Evolutionary conservation across 2,329 filamentous ascomycete genomes (phyloP).

Genomic region (Scedosporium boydii): DNA sequence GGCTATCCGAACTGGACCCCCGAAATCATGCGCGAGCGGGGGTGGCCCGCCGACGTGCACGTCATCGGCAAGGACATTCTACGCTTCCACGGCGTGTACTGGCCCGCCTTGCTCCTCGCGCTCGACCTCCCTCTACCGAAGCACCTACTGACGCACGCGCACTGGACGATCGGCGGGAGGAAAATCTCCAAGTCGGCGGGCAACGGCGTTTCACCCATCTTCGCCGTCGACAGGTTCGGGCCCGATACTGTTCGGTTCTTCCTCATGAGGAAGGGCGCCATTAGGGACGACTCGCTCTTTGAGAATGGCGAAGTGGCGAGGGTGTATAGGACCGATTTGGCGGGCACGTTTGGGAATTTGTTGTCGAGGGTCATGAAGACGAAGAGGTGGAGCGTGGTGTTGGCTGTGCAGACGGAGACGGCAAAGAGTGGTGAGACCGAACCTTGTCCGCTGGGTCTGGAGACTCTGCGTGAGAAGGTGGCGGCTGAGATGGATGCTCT

Average conservation of each 20-base stretch:
- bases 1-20: conserved; percentile 62
- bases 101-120: conserved; percentile 92
- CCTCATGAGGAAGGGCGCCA: conserved; percentile 69
- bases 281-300: conserved; percentile 73
- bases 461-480: conserved; percentile 7
- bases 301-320: conserved; percentile 67
- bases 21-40: conserved; percentile 55
- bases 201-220: conserved; percentile 91
- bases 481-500: conserved; percentile 7
- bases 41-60: conserved; percentile 89
- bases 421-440: neutral
- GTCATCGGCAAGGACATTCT: conserved; percentile 95
- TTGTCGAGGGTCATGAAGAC: conserved; percentile 59
- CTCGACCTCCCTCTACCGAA: conserved; percentile 69
- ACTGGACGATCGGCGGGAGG: conserved; percentile 84
- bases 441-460: conserved; percentile 7
- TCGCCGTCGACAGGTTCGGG: conserved; percentile 81
- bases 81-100: conserved; percentile 94
- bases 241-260: conserved; percentile 86
- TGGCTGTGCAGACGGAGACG: conserved; percentile 35
- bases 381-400: conserved; percentile 58
- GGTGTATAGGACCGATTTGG: conserved; percentile 71
- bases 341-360: conserved; percentile 72
- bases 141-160: conserved; percentile 77
- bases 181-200: conserved; percentile 98